Evolutionary conservation across 805 yeast species (phyloP).

Genomic region (Candida tallmaniae): DNA sequence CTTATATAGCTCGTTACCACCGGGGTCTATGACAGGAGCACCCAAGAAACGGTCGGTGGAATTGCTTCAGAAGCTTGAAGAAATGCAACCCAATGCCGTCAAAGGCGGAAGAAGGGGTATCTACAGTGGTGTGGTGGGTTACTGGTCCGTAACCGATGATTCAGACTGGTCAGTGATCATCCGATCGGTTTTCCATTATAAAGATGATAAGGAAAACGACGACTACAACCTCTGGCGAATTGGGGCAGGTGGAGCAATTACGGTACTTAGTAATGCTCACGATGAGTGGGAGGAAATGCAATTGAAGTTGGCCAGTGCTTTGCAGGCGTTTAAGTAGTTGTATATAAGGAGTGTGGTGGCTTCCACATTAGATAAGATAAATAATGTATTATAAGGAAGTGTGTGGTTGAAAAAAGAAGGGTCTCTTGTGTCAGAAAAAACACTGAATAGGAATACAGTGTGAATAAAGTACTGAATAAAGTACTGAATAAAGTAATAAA

Average conservation of each 20-base stretch:
- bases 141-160: constrained; percentile 82
- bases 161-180: constrained; percentile 97
- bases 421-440: no score
- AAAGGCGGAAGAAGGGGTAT: constrained; percentile 63
- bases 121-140: constrained; percentile 93
- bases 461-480: no score
- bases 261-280: constrained; percentile 74
- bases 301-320: constrained; percentile 72
- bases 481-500: no score
- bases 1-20: constrained; percentile 76
- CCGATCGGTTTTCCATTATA: constrained; percentile 71
- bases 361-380: no score
- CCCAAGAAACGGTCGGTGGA: constrained; percentile 94
- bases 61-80: constrained; percentile 59
- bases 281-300: constrained; percentile 94
- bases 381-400: neutral
- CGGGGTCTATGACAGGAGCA: constrained; percentile 99
- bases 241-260: constrained; percentile 99
- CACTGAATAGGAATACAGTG: no score
- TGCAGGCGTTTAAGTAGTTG: constrained; percentile 65
- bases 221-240: constrained; percentile 57
- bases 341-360: no score
- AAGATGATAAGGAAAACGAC: constrained; percentile 38
- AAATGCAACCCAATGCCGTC: constrained; percentile 26
- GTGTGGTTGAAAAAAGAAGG: no score